A percentile compares a stretch with the other conserved stretches of the same genome.
Evolutionary conservation across 2,329 filamentous ascomycete genomes (phyloP).

Genomic region (Ceratocystis destructans): DNA sequence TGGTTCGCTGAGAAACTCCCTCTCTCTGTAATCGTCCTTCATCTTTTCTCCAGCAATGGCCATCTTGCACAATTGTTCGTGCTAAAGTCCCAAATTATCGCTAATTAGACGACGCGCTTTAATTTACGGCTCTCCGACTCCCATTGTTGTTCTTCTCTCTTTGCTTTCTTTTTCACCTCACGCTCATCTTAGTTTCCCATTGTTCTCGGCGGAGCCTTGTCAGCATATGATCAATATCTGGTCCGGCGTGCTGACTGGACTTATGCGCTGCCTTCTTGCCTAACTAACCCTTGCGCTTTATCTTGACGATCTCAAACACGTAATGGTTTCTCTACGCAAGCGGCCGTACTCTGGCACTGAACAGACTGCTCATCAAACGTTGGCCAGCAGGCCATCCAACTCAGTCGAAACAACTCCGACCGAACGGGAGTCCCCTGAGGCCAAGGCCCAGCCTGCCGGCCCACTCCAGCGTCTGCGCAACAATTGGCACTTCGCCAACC

Average conservation of each 20-base stretch:
- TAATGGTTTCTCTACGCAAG: constrained; percentile 19
- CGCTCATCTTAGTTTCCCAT: not conserved
- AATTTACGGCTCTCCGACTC: not conserved
- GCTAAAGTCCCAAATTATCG: not conserved
- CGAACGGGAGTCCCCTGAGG: not conserved
- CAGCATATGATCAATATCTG: constrained; percentile 7
- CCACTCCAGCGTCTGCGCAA: constrained; percentile 45
- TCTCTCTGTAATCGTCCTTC: not conserved
- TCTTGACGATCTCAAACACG: not conserved
- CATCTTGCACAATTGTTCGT: not conserved
- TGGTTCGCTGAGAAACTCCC: not conserved
- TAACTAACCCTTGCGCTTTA: constrained; percentile 3
- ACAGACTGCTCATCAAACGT: not conserved
- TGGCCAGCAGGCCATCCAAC: constrained; percentile 1
- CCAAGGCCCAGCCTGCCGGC: not conserved
- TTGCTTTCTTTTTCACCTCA: not conserved
- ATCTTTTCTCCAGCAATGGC: not conserved
- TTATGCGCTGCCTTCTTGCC: constrained; percentile 1
- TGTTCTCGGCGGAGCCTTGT: not conserved
- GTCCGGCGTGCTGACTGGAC: not conserved
- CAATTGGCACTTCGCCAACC: constrained; percentile 90
- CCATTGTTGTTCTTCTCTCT: not conserved
- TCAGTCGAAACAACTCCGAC: not conserved
- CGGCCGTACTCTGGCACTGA: constrained; percentile 14
- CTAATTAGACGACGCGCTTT: not conserved